A percentile compares a stretch with the other conserved stretches of the same genome.
phyloP scores from a whole-genome alignment of 2,329 filamentous ascomycete species.

The Aspergillus sp. region DNA sequence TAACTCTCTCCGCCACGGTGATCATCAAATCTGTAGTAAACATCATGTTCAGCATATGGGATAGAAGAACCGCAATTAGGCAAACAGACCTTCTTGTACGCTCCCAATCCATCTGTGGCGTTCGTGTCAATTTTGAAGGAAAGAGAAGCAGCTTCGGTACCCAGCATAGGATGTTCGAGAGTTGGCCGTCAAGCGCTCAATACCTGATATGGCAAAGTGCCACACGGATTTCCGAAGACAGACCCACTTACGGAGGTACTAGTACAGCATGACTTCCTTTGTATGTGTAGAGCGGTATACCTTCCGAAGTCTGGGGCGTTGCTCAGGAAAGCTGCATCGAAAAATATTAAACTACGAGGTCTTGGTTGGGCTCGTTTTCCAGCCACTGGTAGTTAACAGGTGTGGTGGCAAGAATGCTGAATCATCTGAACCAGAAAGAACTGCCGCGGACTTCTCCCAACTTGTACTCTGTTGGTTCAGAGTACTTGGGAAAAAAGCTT shows the following conservation, averaged over 20 bases:
- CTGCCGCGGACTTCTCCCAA: no score
- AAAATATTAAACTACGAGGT: no score
- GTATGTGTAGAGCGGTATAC: no score
- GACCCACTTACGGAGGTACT: background rate
- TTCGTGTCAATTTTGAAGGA: background rate
- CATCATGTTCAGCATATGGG: background rate
- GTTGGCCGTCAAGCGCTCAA: no score
- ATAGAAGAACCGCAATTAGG: background rate
- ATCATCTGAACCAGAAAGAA: background rate
- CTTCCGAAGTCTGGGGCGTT: background rate
- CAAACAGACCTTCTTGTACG: constrained; percentile 42
- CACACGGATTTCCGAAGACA: no score
- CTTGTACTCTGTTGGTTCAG: no score
- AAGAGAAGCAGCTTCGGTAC: no score
- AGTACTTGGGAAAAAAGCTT: no score
- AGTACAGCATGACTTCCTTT: no score
- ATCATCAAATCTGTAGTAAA: constrained; percentile 34
- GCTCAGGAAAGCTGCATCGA: background rate
- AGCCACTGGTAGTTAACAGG: background rate
- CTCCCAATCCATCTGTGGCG: constrained; percentile 39
- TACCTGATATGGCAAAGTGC: no score
- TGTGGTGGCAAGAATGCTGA: background rate
- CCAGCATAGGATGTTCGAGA: no score
- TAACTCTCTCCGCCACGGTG: constrained; percentile 47
- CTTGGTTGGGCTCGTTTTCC: background rate